These are phyloP conservation scores for Diatrype stigma DNA, from an alignment of 2,329 filamentous ascomycete genomes.

Conservation along the genomic window DNA sequence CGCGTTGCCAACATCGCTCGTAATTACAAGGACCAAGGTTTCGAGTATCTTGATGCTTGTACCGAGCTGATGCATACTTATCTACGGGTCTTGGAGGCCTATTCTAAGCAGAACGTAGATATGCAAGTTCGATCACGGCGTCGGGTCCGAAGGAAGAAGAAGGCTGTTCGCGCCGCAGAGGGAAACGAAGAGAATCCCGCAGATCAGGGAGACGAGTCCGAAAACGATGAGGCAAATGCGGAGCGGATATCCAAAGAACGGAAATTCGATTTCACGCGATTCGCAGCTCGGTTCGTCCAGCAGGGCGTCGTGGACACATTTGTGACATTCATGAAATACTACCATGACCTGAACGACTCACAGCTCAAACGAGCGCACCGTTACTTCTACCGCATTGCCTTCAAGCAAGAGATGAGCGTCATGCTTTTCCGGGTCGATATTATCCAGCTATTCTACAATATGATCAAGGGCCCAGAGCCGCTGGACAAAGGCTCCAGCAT, in stretches of 20 bases:
- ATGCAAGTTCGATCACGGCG: slow-evolving; percentile 85
- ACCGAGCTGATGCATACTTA: slow-evolving; percentile 92
- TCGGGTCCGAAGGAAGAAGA: slow-evolving; percentile 68
- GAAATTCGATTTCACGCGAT: slow-evolving; percentile 89
- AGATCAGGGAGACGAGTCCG: slow-evolving; percentile 65
- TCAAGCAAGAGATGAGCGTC: slow-evolving; percentile 89
- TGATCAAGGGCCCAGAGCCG: slow-evolving; percentile 84
- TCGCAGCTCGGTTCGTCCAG: slow-evolving; percentile 73
- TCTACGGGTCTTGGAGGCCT: slow-evolving; percentile 83
- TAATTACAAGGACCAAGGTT: slow-evolving; percentile 89
- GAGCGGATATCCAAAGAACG: slow-evolving; percentile 73
- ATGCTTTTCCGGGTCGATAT: slow-evolving; percentile 90
- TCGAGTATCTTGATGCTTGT: slow-evolving; percentile 86
- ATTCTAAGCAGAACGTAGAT: slow-evolving; percentile 91
- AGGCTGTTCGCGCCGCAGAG: slow-evolving; percentile 47
- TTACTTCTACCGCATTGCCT: slow-evolving; percentile 89
- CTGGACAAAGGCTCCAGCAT: slow-evolving; percentile 62
- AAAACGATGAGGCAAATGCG: slow-evolving; percentile 66
- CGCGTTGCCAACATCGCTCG: slow-evolving; percentile 74
- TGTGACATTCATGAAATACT: slow-evolving; percentile 72
- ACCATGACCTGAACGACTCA: slow-evolving; percentile 69
- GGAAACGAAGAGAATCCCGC: slow-evolving; percentile 44
- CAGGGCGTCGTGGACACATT: slow-evolving; percentile 90
- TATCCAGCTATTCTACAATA: slow-evolving; percentile 78
- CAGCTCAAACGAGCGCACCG: slow-evolving; percentile 91